phyloP scores from a whole-genome alignment of 163 green algal genomes.

The Scenedesmus sp. region DNA sequence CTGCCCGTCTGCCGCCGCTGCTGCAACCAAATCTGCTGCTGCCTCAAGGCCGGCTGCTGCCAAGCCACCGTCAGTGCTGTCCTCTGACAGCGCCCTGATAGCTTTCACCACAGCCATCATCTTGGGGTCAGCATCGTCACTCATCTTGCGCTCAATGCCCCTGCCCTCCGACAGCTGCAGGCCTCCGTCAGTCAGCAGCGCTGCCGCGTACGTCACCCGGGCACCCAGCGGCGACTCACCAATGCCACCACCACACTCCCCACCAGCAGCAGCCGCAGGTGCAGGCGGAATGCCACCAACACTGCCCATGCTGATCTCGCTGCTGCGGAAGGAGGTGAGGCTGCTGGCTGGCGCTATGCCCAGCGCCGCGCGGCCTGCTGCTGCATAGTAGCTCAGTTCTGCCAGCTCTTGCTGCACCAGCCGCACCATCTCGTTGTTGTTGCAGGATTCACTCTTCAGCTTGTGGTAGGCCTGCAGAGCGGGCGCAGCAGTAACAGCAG shows the following conservation, averaged over 20 bases:
- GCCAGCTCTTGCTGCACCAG: conserved; percentile 48
- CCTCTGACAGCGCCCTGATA: not conserved
- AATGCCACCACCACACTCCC: not conserved
- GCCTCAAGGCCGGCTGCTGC: not conserved
- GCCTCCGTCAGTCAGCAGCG: not conserved
- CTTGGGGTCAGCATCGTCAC: not conserved
- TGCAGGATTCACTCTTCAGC: conserved; percentile 15
- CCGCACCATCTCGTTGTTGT: conserved; percentile 26
- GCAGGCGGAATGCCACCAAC: not conserved
- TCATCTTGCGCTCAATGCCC: not conserved
- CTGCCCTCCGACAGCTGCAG: not conserved
- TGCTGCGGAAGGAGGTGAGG: not conserved
- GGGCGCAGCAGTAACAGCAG: not conserved
- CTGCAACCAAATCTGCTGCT: not conserved
- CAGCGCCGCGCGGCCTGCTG: conserved; percentile 27
- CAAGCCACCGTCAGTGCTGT: not conserved
- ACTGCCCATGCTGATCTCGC: not conserved
- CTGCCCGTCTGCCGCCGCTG: not conserved
- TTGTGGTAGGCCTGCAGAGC: conserved; percentile 6
- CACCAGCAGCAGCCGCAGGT: not conserved
- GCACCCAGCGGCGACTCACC: not conserved
- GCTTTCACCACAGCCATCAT: not conserved
- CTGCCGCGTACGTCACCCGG: not conserved
- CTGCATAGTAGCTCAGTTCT: conserved; percentile 46
- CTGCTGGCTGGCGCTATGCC: not conserved